Percentiles rank a stretch among this genome's conserved stretches.
Conservation (phyloP, 2,329 filamentous ascomycete species). For the Fusarium subglutinans region DNA sequence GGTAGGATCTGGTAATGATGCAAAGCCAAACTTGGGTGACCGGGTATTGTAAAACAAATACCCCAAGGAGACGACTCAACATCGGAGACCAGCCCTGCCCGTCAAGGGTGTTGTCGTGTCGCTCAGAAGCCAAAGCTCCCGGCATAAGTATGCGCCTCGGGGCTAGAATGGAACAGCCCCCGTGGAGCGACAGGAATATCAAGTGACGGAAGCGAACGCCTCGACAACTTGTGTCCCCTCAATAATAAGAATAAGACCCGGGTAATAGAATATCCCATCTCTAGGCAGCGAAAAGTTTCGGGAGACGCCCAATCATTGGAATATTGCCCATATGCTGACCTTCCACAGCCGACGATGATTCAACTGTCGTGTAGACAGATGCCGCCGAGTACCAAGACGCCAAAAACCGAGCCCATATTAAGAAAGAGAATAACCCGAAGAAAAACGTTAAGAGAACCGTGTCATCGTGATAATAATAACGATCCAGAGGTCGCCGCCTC, state of each 20-base stretch:
- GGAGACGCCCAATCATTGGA: neutral
- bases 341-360: constrained; percentile 26
- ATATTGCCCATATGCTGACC: constrained; percentile 9
- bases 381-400: constrained; percentile 37
- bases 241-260: constrained; percentile 34
- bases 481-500: constrained; percentile 47
- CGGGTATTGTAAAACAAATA: constrained; percentile 43
- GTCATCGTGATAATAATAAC: constrained; percentile 46
- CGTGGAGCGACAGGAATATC: constrained; percentile 33
- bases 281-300: constrained; percentile 10
- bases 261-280: constrained; percentile 1
- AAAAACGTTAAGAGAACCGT: constrained; percentile 41
- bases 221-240: constrained; percentile 15
- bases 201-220: constrained; percentile 13
- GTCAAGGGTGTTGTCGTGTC: constrained; percentile 39
- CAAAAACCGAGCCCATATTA: constrained; percentile 34
- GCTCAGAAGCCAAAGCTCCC: constrained; percentile 33
- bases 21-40: constrained; percentile 38
- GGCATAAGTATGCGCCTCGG: constrained; percentile 28
- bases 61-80: constrained; percentile 41
- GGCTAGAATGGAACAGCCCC: constrained; percentile 36
- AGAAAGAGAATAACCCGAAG: constrained; percentile 15
- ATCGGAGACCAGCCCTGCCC: constrained; percentile 42
- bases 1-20: constrained; percentile 37
- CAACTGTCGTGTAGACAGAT: constrained; percentile 23